Conservation (phyloP, 805 yeast genomes). For the Candida parachauliodes region DNA sequence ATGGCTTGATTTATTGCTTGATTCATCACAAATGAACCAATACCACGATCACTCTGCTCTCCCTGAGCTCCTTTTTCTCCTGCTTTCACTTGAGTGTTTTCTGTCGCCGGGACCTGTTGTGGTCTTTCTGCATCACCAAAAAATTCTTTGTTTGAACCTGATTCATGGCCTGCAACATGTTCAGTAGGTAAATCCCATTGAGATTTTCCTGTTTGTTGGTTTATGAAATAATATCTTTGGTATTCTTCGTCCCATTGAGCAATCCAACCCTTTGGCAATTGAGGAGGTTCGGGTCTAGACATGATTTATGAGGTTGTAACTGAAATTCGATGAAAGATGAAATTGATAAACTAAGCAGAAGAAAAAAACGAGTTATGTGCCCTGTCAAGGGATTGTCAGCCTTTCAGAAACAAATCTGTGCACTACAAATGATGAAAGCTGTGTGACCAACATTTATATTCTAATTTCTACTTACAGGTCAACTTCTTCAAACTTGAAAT, state of each 20-base stretch:
- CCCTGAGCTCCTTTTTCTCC: background rate
- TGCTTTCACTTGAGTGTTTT: background rate
- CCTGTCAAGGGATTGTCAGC: no score
- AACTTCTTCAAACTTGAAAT: slow-evolving; percentile 18
- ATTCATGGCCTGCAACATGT: slow-evolving; percentile 5
- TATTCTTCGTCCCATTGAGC: slow-evolving; percentile 34
- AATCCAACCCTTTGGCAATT: slow-evolving; percentile 29
- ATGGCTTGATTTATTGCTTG: slow-evolving; percentile 7
- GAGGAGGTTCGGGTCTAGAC: slow-evolving; percentile 9
- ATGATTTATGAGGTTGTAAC: background rate
- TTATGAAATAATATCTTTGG: slow-evolving; percentile 23
- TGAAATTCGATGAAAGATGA: background rate
- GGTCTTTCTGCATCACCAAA: slow-evolving; percentile 2
- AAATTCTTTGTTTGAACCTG: background rate
- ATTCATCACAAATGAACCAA: slow-evolving; percentile 11
- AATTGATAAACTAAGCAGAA: background rate
- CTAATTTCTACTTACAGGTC: slow-evolving; percentile 9
- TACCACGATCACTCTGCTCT: slow-evolving; percentile 8
- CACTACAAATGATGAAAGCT: background rate
- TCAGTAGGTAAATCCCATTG: slow-evolving; percentile 27
- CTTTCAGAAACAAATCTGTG: no score
- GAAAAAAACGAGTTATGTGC: slow-evolving; percentile 2
- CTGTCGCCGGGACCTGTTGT: background rate
- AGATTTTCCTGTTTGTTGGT: slow-evolving; percentile 22
- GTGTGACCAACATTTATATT: background rate